A percentile compares a stretch with the other conserved stretches of the same genome.
Conservation (phyloP, 257 asterid species). For the Misopates orontium region DNA sequence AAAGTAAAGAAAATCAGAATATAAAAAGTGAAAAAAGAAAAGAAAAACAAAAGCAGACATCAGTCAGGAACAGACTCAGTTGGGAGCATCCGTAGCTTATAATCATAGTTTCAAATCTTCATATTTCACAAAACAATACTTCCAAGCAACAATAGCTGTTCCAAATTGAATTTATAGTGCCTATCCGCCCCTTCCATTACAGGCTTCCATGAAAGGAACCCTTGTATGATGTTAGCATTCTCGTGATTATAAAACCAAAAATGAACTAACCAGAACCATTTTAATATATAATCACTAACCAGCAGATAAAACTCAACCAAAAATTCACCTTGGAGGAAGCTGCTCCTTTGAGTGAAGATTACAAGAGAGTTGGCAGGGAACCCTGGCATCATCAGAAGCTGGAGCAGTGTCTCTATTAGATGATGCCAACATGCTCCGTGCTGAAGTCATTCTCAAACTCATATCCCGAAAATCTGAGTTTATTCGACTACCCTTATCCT, state of each 20-base stretch:
- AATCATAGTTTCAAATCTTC: slow-evolving; percentile 7
- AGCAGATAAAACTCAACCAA: slow-evolving; percentile 21
- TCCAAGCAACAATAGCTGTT: background rate
- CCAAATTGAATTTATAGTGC: too few species aligned
- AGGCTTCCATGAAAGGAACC: too few species aligned
- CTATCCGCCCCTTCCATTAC: too few species aligned
- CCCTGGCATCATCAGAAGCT: slow-evolving; percentile 25
- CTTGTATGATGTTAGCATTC: too few species aligned
- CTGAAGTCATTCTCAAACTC: slow-evolving; percentile 31
- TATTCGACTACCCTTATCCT: slow-evolving; percentile 22
- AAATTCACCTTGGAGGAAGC: slow-evolving; percentile 35
- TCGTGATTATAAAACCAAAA: background rate
- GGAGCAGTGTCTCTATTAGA: slow-evolving; percentile 25
- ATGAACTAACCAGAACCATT: slow-evolving; percentile 8
- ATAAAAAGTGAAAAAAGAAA: background rate
- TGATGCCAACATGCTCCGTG: slow-evolving; percentile 32
- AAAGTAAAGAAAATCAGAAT: slow-evolving; percentile 16
- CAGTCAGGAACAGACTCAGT: slow-evolving; percentile 8
- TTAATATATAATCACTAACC: background rate
- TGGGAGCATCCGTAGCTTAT: slow-evolving; percentile 15
- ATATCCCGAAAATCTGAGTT: slow-evolving; percentile 27
- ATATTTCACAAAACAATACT: background rate
- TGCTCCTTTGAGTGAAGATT: slow-evolving; percentile 36
- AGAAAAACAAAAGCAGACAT: background rate
- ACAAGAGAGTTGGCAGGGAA: slow-evolving; percentile 2